These are phyloP conservation scores for Meyerozyma athensensis DNA, from an alignment of 1,139 yeast species.

Conservation along the genomic window DNA sequence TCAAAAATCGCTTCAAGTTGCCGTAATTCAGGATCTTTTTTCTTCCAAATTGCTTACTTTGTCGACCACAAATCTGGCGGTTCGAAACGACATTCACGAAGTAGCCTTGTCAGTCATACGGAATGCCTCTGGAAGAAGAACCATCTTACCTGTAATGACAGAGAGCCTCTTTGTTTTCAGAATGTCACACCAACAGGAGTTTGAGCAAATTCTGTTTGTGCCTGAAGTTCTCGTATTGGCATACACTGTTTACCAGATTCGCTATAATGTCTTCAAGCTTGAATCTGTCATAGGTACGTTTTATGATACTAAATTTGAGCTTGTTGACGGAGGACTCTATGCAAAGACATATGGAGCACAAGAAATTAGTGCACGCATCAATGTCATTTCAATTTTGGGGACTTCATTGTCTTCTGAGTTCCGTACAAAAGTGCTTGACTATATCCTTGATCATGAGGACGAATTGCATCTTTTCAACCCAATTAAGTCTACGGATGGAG, in stretches of 20 bases:
- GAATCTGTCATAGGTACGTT: conserved; percentile 53
- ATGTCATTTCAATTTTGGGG: conserved; percentile 42
- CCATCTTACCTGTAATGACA: conserved; percentile 60
- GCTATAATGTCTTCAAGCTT: conserved; percentile 52
- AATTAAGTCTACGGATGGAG: conserved; percentile 54
- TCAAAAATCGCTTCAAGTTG: conserved; percentile 60
- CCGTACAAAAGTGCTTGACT: conserved; percentile 37
- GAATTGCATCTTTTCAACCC: conserved; percentile 45
- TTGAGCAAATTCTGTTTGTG: conserved; percentile 49
- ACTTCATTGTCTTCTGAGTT: conserved; percentile 27
- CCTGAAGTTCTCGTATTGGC: conserved; percentile 45
- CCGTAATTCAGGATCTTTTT: conserved; percentile 45
- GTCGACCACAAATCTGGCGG: conserved; percentile 17
- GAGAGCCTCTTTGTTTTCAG: conserved; percentile 39
- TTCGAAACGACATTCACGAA: conserved; percentile 24
- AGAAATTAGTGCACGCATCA: conserved; percentile 54
- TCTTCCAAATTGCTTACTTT: conserved; percentile 17
- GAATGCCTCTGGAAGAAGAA: conserved; percentile 60
- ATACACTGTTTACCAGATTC: conserved; percentile 49
- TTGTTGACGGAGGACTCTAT: conserved; percentile 36
- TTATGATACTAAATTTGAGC: conserved; percentile 36
- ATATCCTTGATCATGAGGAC: conserved; percentile 36
- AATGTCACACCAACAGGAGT: conserved; percentile 19
- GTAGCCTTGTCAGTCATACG: conserved; percentile 44
- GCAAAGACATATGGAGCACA: conserved; percentile 50